Base-by-base conservation (phyloP, 1,284 basidiomycete species). In the Tremellales sp. region DNA sequence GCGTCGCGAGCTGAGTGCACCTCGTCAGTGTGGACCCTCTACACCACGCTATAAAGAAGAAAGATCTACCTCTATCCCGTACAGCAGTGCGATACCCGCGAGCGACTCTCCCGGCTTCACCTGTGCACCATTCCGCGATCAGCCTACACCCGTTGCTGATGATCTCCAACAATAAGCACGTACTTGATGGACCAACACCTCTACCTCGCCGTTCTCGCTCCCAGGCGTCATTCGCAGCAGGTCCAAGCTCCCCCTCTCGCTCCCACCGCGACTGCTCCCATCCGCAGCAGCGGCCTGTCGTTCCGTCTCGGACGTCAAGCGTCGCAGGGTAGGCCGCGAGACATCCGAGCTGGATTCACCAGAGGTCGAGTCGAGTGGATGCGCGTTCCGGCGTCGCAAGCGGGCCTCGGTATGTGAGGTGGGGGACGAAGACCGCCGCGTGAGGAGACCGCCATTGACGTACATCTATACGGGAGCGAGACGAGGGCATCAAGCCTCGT, bases 31-130 rank as follows among this genome's bases (percentile, higher is more conserved):
- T n/a, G n/a, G n/a, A n/a, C n/a, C n/a, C n/a, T n/a, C n/a, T n/a
- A 24, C 10, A 22, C 3, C 26, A 19, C 10, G 21, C 27, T 9
- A 22, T 4, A n/a, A 5, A 25, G 12, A 34, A n/a, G 13, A 31
- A 12, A 29, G 14, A 65, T 74, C 54, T 36, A 93, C 75, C 8
- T 83, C 79, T 45, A 92, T 84, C 3, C 87, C 88, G 66, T 94
- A 94, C 57, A 84, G 85, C 37, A 95, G 75, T 0, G 91, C 83
- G 18, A 95, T 84, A 13, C 87, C 85, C 13, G 87, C 81, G 14
- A 94, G 74, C 3, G 89, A 86, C 63, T 95, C 91, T 18, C 76
- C 78, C 4, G 81, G 75, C 46, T 76, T 73, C 27, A 94, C 77
- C 89, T 76, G 56, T 4, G 14, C 3, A 27, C n/a, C 35, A 5